Percentiles rank a stretch among this genome's conserved stretches.
These are phyloP conservation scores for Camelina neglecta DNA, from an alignment of 345 rosid species.

Conservation along the genomic window DNA sequence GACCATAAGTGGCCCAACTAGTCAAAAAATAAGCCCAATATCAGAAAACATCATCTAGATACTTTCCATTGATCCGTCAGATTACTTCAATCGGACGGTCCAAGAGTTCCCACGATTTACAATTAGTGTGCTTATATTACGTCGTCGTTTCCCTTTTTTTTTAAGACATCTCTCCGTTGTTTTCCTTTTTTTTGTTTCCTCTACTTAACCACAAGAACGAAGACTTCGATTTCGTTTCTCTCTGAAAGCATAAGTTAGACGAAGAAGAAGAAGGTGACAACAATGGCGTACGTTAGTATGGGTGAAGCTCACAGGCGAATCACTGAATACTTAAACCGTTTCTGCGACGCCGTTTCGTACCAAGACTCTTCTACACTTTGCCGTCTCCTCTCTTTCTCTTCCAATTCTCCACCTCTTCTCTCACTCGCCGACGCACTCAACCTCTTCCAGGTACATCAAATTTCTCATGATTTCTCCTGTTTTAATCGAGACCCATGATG, in stretches of 20 bases:
- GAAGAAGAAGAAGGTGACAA: constrained; percentile 16
- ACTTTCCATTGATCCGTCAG: too few relatives aligned
- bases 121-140: background rate
- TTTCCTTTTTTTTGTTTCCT: background rate
- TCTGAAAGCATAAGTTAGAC: background rate
- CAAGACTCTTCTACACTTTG: constrained; percentile 76
- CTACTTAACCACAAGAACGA: background rate
- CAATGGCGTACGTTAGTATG: constrained; percentile 76
- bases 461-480: background rate
- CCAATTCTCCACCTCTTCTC: constrained; percentile 61
- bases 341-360: constrained; percentile 68
- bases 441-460: constrained; percentile 52
- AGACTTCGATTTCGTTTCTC: constrained; percentile 13
- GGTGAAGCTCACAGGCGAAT: constrained; percentile 86
- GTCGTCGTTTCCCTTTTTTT: background rate
- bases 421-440: constrained; percentile 90
- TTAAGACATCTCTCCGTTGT: background rate
- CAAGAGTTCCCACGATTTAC: background rate
- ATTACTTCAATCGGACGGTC: background rate
- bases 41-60: background rate
- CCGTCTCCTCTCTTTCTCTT: constrained; percentile 73
- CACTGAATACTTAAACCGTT: constrained; percentile 75
- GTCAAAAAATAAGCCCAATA: too few relatives aligned
- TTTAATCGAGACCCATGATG: constrained; percentile 31
- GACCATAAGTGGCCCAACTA: too few relatives aligned